Base-by-base conservation (phyloP, 1,284 basidiomycete genomes). In the Cutaneotrichosporon cavernicola region DNA sequence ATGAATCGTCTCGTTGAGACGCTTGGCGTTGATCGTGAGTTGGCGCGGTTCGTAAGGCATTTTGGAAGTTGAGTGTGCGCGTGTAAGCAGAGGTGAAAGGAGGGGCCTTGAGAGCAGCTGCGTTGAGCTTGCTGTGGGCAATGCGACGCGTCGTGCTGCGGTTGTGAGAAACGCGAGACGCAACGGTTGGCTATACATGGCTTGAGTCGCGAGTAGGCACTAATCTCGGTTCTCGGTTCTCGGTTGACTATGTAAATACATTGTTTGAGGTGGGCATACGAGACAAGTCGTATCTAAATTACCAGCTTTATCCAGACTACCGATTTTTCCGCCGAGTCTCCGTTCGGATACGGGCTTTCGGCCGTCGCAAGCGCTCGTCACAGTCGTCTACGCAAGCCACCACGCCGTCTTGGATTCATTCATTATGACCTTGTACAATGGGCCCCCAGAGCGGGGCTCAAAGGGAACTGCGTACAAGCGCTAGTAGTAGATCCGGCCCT, bases 1-100 rank as follows among this genome's bases (percentile, higher is more conserved):
- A 61, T 76, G 75, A 5, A 76, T 69, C n/a, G 73, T 71, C 47
- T 69, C 68, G 62, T 73, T 73, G 56, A 76, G 68, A 11, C 75
- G 70, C 18, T 66, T 55, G 1, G 67, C 61, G 53, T 75, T 67
- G 72, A 75, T 67, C n/a, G 52, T 43, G 14, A 65, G 62, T 18
- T 51, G 32, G 32, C 65, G 57, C 2, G 63, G 58, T 16, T 40
- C 38, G 63, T 64, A 60, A n/a, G 51, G 51, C 51, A 53, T 53
- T 6, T 8, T n/a, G 18, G 43, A n/a, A 4, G 18, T n/a, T 18
- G 49, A 22, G 21, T 50, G 21, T 21, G 47, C 3, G 5, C 14
- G 40, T 36, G 1, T 11, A 40, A 40, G n/a, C 4, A 13, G 22
- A 9, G 18, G 10, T 8, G 21, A 47, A 47, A 50, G 49, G 8